These are phyloP conservation scores for Tulasnella sp. DNA, from an alignment of 768 basidiomycete species.

Conservation along the genomic window DNA sequence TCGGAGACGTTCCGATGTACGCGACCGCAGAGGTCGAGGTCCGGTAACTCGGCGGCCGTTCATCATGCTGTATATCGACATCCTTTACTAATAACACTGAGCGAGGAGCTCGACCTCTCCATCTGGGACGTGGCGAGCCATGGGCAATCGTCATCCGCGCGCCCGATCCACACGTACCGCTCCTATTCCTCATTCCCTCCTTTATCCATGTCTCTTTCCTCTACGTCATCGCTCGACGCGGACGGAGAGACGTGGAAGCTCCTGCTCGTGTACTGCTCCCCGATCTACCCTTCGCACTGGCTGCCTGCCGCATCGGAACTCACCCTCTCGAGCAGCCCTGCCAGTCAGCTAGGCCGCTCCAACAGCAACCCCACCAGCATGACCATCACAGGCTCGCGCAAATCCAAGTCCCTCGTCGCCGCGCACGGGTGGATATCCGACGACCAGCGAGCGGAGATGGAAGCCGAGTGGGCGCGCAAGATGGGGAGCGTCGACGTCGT, in stretches of 20 bases:
- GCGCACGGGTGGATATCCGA: slow-evolving; percentile 51
- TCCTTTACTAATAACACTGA: slow-evolving; percentile 69
- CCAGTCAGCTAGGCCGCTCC: background rate
- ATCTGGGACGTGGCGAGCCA: slow-evolving; percentile 61
- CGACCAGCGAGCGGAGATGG: slow-evolving; percentile 2
- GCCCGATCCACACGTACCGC: slow-evolving; percentile 49
- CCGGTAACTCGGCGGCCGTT: background rate
- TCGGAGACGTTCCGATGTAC: slow-evolving; percentile 32
- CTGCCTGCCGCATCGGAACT: slow-evolving; percentile 72
- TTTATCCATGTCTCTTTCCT: slow-evolving; percentile 70
- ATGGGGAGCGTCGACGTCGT: slow-evolving; percentile 64
- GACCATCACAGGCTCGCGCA: slow-evolving; percentile 57
- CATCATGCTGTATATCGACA: slow-evolving; percentile 54
- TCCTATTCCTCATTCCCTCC: slow-evolving; percentile 79
- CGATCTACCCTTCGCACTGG: slow-evolving; percentile 80
- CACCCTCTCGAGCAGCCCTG: slow-evolving; percentile 40
- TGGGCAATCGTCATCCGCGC: background rate
- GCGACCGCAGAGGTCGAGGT: background rate
- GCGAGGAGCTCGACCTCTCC: slow-evolving; percentile 60
- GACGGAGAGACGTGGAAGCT: slow-evolving; percentile 56
- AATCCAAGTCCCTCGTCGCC: slow-evolving; percentile 64
- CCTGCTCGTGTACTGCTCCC: slow-evolving; percentile 66
- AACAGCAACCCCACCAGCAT: slow-evolving; percentile 40
- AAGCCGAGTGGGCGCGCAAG: slow-evolving; percentile 74
- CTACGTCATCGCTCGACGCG: background rate